Conservation (phyloP, 2,329 filamentous ascomycete genomes). For the Scleromitrula shiraiana region DNA sequence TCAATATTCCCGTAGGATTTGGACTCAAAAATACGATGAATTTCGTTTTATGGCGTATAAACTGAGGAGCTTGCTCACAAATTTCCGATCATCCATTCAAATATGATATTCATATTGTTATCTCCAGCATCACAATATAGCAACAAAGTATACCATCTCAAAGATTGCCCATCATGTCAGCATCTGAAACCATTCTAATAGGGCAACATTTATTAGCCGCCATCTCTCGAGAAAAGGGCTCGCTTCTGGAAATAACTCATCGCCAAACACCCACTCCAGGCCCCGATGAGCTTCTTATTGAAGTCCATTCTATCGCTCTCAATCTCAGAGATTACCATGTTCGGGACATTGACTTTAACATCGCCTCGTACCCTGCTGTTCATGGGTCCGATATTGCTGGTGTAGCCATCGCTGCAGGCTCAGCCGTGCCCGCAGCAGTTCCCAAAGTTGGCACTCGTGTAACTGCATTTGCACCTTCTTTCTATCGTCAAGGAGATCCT, state of each 20-base stretch:
- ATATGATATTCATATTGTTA: too few relatives aligned
- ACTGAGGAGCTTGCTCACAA: too few relatives aligned
- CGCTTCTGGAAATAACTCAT: background rate
- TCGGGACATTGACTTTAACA: slow-evolving; percentile 30
- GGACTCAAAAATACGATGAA: too few relatives aligned
- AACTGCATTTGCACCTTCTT: slow-evolving; percentile 26
- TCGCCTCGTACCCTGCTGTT: slow-evolving; percentile 15
- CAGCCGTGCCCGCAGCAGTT: slow-evolving; percentile 6
- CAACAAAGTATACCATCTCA: background rate
- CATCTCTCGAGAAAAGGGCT: background rate
- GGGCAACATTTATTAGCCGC: slow-evolving; percentile 4
- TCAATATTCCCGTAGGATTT: too few relatives aligned
- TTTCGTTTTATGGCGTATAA: too few relatives aligned
- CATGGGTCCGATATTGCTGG: slow-evolving; percentile 17
- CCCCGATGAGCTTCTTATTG: slow-evolving; percentile 34
- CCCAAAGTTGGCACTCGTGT: slow-evolving; percentile 21
- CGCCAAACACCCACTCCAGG: slow-evolving; percentile 31
- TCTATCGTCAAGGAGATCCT: slow-evolving; percentile 2
- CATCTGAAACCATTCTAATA: background rate
- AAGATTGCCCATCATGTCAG: too few relatives aligned
- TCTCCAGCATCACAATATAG: too few relatives aligned
- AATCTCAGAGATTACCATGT: slow-evolving; percentile 33
- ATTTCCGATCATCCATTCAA: too few relatives aligned
- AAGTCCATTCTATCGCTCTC: slow-evolving; percentile 33
- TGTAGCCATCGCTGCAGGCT: slow-evolving; percentile 11